phyloP scores from a whole-genome alignment of 2,329 filamentous ascomycete genomes.

The Fusarium caatingaense region DNA sequence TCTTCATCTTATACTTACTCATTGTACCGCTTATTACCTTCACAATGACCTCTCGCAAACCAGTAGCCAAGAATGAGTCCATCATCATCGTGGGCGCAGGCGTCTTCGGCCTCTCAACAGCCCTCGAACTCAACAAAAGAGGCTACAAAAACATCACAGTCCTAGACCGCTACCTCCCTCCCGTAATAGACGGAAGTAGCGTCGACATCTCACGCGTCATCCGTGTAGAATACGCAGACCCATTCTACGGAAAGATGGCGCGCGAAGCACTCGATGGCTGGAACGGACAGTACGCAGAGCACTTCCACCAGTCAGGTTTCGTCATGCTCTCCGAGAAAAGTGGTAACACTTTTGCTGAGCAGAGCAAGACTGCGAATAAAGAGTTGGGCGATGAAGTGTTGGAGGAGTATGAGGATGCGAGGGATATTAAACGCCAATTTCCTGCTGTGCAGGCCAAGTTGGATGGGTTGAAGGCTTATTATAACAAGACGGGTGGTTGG shows the following conservation, averaged over 20 bases:
- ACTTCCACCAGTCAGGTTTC: constrained; percentile 50
- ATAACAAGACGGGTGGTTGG: constrained; percentile 50
- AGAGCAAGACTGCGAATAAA: constrained; percentile 27
- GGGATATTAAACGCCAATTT: constrained; percentile 25
- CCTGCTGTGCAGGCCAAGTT: constrained; percentile 38
- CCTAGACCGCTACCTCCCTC: constrained; percentile 55
- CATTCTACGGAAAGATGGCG: constrained; percentile 70
- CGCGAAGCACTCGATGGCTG: constrained; percentile 46
- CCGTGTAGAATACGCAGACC: constrained; percentile 71
- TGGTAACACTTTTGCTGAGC: constrained; percentile 41
- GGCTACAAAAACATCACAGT: constrained; percentile 61
- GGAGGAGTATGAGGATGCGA: constrained; percentile 44
- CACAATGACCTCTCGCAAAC: constrained; percentile 34
- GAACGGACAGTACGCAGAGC: constrained; percentile 43
- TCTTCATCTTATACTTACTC: neutral
- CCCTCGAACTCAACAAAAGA: constrained; percentile 56
- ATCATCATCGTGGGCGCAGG: constrained; percentile 59
- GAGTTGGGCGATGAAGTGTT: constrained; percentile 29
- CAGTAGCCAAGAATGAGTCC: constrained; percentile 39
- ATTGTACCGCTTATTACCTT: too few relatives aligned
- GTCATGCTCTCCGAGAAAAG: constrained; percentile 44
- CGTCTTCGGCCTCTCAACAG: constrained; percentile 63
- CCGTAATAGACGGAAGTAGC: constrained; percentile 53
- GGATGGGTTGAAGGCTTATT: constrained; percentile 43
- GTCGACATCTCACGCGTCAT: constrained; percentile 57